phyloP scores from a whole-genome alignment of 768 basidiomycete genomes.

The Arthromyces matolae region DNA sequence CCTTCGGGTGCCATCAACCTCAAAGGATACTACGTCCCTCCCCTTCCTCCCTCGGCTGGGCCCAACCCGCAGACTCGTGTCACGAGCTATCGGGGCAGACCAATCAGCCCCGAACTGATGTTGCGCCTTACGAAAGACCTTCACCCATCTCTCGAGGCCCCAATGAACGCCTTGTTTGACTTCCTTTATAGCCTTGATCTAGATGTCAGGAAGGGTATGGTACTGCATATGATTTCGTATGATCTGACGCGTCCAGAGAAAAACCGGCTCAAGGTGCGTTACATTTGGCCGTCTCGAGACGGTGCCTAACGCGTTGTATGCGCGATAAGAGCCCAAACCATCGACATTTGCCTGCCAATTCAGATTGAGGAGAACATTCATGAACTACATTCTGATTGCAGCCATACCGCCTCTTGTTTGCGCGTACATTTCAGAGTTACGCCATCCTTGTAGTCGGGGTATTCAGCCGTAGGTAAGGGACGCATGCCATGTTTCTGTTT shows the following conservation, averaged over 20 bases:
- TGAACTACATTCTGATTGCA: no score
- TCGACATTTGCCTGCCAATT: no score
- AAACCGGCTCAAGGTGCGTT: slow-evolving; percentile 15
- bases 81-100: slow-evolving; percentile 13
- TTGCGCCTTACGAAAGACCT: slow-evolving; percentile 5
- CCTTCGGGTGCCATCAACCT: slow-evolving; percentile 15
- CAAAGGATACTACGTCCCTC: slow-evolving; percentile 17
- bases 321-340: no score
- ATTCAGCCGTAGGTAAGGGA: no score
- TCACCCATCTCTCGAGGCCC: slow-evolving; percentile 10
- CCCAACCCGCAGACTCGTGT: slow-evolving; percentile 9
- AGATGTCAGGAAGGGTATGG: slow-evolving; percentile 8
- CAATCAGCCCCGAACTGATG: slow-evolving; percentile 10
- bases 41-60: slow-evolving; percentile 8
- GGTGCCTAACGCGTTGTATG: no score
- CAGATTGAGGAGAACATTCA: no score
- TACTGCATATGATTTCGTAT: slow-evolving; percentile 13
- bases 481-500: no score
- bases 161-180: slow-evolving; percentile 9
- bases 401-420: no score
- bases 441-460: no score
- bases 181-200: slow-evolving; percentile 8
- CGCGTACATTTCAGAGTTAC: no score
- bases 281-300: no score
- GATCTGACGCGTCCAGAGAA: slow-evolving; percentile 10